phyloP scores from a whole-genome alignment of 73 alveolate genomes.

The Symbiodinium natans region DNA sequence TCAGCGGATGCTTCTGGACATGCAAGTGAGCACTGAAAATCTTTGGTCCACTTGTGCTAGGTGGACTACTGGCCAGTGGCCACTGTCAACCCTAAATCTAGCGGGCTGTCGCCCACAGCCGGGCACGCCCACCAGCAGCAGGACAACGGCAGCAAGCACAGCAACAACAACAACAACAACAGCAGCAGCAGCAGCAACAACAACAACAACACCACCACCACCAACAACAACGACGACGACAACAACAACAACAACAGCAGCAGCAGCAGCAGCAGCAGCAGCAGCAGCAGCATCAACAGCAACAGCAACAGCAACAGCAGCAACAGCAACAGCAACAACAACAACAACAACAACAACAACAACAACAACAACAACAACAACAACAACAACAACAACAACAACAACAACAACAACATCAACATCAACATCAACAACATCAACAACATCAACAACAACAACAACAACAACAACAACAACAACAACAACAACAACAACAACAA shows the following conservation, averaged over 20 bases:
- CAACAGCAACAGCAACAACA: neutral
- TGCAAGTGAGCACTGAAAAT: too few relatives aligned
- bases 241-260: conserved; percentile 21
- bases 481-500: conserved; percentile 25
- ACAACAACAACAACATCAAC: conserved; percentile 24
- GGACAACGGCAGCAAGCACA: too few relatives aligned
- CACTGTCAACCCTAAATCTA: neutral
- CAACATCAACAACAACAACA: conserved; percentile 33
- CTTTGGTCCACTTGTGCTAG: too few relatives aligned
- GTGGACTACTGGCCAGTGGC: too few relatives aligned
- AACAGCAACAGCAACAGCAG: conserved; percentile 22
- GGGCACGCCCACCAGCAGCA: too few relatives aligned
- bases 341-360: conserved; percentile 19
- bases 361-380: conserved; percentile 28
- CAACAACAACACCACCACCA: too few relatives aligned
- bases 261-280: conserved; percentile 11
- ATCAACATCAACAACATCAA: conserved; percentile 24
- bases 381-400: conserved; percentile 25
- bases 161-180: too few relatives aligned
- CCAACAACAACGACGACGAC: too few relatives aligned
- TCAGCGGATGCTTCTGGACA: too few relatives aligned
- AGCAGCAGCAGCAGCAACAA: neutral
- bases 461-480: conserved; percentile 25
- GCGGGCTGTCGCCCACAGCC: neutral
- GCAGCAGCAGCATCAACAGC: too few relatives aligned